These are phyloP conservation scores for Penicillium simplicissimum DNA, from an alignment of 495 filamentous ascomycete species.

Conservation along the genomic window DNA sequence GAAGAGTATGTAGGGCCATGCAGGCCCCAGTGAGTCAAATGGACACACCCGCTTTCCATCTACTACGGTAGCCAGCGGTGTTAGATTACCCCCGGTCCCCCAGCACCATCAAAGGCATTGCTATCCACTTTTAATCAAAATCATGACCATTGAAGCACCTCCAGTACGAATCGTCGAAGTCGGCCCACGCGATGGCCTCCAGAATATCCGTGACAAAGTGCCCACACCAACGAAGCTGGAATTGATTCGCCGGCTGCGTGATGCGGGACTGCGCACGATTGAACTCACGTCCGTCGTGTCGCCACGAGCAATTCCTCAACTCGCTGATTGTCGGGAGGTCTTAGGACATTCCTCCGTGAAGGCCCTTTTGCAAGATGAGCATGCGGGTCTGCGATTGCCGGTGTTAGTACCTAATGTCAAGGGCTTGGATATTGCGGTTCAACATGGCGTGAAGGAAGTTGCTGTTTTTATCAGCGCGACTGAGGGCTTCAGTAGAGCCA, in stretches of 20 bases:
- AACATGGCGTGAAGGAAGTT: slow-evolving; percentile 36
- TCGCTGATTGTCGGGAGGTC: slow-evolving; percentile 42
- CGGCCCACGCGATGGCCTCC: slow-evolving; percentile 48
- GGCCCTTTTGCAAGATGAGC: not conserved
- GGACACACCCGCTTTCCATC: not conserved
- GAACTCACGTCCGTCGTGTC: slow-evolving; percentile 50
- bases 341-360: slow-evolving; percentile 19
- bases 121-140: not conserved
- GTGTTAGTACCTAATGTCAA: slow-evolving; percentile 47
- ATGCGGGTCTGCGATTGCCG: slow-evolving; percentile 25
- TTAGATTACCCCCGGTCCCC: not conserved
- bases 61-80: not conserved
- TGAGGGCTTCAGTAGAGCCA: slow-evolving; percentile 45
- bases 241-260: slow-evolving; percentile 36
- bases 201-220: slow-evolving; percentile 41
- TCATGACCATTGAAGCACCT: not conserved
- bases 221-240: slow-evolving; percentile 42
- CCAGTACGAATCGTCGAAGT: slow-evolving; percentile 48
- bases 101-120: not conserved
- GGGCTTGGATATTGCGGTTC: slow-evolving; percentile 37
- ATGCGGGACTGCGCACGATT: slow-evolving; percentile 36
- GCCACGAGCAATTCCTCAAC: slow-evolving; percentile 42
- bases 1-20: not conserved
- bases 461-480: slow-evolving; percentile 47
- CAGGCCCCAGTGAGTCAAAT: not conserved